Percentiles rank a stretch among this genome's conserved stretches.
Evolutionary conservation across 768 basidiomycete species (phyloP).

Genomic region (Scleroderma citrinum): DNA sequence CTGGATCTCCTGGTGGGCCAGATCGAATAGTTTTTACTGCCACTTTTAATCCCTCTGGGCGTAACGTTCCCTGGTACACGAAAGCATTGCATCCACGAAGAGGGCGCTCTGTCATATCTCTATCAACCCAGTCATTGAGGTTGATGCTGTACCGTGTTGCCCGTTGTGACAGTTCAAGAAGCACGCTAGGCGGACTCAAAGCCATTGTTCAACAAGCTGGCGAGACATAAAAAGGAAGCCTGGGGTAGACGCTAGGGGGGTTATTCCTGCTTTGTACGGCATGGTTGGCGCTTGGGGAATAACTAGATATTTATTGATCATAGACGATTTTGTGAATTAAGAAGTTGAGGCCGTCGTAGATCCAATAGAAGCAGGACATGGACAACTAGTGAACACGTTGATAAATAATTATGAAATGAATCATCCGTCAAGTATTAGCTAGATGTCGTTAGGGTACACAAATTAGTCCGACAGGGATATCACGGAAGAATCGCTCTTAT

Average conservation of each 20-base stretch:
- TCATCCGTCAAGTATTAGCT: too few relatives aligned
- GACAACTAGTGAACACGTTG: too few relatives aligned
- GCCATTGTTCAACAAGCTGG: not conserved
- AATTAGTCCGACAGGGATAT: not conserved
- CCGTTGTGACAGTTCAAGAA: not conserved
- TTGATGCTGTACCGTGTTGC: not conserved
- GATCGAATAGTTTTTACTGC: not conserved
- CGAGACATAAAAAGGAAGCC: not conserved
- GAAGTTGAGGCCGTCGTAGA: too few relatives aligned
- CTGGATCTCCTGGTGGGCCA: not conserved
- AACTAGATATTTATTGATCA: too few relatives aligned
- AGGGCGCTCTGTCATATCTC: not conserved
- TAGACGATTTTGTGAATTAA: too few relatives aligned
- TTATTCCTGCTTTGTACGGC: not conserved
- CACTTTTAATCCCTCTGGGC: not conserved
- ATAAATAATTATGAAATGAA: too few relatives aligned
- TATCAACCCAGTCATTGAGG: not conserved
- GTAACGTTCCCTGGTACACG: not conserved
- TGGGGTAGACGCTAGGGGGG: not conserved
- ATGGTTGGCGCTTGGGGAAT: not conserved
- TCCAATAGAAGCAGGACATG: too few relatives aligned
- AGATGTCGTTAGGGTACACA: too few relatives aligned
- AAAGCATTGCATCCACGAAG: not conserved
- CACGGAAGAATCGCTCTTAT: not conserved
- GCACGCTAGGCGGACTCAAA: not conserved